Evolutionary conservation across 441 rosid genomes (phyloP).

Genomic region (Croton setiger): DNA sequence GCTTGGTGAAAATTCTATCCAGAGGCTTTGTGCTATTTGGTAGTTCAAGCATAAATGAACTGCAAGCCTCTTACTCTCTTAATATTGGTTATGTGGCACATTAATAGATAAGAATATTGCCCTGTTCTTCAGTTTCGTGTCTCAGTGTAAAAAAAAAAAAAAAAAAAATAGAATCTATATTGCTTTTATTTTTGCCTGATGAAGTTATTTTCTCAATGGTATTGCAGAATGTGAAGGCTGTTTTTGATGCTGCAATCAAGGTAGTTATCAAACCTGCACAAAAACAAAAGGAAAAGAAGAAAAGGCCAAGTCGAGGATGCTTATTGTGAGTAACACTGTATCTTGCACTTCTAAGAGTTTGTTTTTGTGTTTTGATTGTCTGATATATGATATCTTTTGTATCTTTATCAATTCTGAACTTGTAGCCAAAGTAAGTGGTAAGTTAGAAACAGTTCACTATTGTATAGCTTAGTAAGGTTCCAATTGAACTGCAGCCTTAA

Average conservation of each 20-base stretch:
- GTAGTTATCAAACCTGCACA: conserved; percentile 83
- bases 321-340: conserved; percentile 54
- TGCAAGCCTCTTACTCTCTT: not conserved
- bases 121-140: not conserved
- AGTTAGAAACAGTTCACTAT: not conserved
- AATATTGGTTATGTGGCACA: not conserved
- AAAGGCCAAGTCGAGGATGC: conserved; percentile 66
- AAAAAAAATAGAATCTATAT: not conserved
- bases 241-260: conserved; percentile 91
- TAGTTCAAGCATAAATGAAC: not conserved
- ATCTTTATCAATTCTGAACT: not conserved
- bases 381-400: not conserved
- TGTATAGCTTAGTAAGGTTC: not conserved
- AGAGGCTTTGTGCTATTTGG: not conserved
- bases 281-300: conserved; percentile 74
- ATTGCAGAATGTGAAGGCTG: conserved; percentile 90
- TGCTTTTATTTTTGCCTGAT: conserved; percentile 12
- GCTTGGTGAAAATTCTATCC: conserved; percentile 8
- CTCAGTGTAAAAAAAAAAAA: not conserved
- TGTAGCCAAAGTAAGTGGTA: not conserved
- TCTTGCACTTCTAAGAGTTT: conserved; percentile 9
- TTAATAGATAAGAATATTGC: not conserved
- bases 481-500: not conserved
- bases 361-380: not conserved
- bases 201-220: not conserved